Base-by-base conservation (phyloP, 2,329 filamentous ascomycete species). In the Trichoderma atrobrunneum region DNA sequence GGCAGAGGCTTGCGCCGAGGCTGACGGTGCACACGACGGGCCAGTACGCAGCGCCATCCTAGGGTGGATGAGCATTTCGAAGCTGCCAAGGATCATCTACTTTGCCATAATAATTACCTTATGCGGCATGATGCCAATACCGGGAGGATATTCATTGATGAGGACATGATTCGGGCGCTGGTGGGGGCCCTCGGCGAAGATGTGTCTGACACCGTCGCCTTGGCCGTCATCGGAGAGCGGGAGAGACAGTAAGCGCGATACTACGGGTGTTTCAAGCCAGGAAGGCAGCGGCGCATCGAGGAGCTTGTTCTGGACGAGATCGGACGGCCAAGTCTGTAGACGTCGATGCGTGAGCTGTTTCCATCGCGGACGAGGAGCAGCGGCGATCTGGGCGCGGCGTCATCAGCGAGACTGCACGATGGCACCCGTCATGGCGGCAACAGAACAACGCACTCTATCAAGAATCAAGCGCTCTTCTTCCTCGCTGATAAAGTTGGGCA, bases 101-200 rank as follows among this genome's bases (percentile, higher is more conserved):
- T 26, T 26, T 24, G 21, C 51, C 63, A 68, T 78, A 59, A 73
- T 77, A 82, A 80, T 81, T 77, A 82, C 80, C 84, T 98, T 96
- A 80, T 98, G 95, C 61, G 95, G 91, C 93, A 98, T 97, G 75
- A 98, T 98, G n/a, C 95, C 95, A 74, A 97, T 89, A 2, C 93
- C 93, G 0, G 93, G 90, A 1, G 87, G 86, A 80, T 98, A 99
- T 80, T 98, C 95, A 78, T 99, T 99, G 76, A 98, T 90, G 48
- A 98, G 86, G 60, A 97, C 93, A 82, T 98, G 96, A 77, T 98
- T 99, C 3, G 95, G 93, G 5, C 85, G 86, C 21, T 84, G 77
- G 78, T 98, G 95, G 6, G 93, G 93, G 65, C 94, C 93, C 24
- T 85, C 79, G 21, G 81, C 79, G 76, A 91, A 91, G 7, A 91